phyloP scores from a whole-genome alignment of 2,329 filamentous ascomycete genomes.

The Neophaeococcomyces mojaviensis region DNA sequence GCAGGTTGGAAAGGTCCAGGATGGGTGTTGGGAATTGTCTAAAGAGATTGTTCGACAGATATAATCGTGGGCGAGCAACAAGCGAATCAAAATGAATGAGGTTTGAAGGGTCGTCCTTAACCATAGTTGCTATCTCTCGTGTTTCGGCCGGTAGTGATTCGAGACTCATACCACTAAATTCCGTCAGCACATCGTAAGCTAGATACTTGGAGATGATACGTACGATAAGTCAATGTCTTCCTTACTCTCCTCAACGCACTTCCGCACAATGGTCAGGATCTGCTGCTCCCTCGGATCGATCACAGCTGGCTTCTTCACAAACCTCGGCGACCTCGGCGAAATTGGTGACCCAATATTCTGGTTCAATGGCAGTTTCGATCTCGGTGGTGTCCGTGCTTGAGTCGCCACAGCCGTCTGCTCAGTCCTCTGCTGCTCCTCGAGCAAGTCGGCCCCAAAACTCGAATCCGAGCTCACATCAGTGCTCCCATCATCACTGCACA shows the following conservation, averaged over 20 bases:
- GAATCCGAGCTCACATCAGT: constrained; percentile 30
- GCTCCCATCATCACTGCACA: constrained; percentile 39
- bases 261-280: constrained; percentile 31
- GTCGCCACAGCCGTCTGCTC: constrained; percentile 12
- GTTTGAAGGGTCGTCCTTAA: constrained; percentile 15
- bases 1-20: constrained; percentile 35
- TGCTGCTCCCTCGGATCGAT: constrained; percentile 26
- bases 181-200: neutral
- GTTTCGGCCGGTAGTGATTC: constrained; percentile 14
- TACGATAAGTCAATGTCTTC: constrained; percentile 41
- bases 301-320: neutral
- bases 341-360: neutral
- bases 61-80: constrained; percentile 36
- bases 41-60: constrained; percentile 37
- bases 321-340: neutral
- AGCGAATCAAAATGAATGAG: constrained; percentile 18
- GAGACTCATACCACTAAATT: constrained; percentile 11
- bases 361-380: neutral
- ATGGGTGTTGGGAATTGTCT: constrained; percentile 31
- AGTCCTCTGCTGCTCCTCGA: constrained; percentile 21
- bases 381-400: neutral
- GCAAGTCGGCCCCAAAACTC: constrained; percentile 33
- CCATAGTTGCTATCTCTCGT: constrained; percentile 13
- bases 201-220: constrained; percentile 12
- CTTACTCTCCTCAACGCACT: constrained; percentile 37